Base-by-base conservation (phyloP, 2,329 filamentous ascomycete species). In the Botryotinia narcissicola region DNA sequence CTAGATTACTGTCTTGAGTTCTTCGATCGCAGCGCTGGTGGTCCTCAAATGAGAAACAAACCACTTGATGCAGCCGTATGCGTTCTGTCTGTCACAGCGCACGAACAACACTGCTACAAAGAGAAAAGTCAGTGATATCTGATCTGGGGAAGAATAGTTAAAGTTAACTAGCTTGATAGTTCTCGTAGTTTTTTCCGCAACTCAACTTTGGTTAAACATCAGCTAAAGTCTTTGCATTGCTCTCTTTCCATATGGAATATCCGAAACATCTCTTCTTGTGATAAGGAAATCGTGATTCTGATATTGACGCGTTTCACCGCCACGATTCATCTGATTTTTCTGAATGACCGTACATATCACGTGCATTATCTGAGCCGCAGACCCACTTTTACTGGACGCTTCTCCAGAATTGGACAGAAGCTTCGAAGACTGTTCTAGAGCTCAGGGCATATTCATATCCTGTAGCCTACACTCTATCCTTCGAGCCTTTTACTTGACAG, bases 341-440 rank as follows among this genome's bases (percentile, higher is more conserved):
- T 57, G 3, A 1, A 57, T 57, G 51, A 18, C 14, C 14, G 1
- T 32, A n/a, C n/a, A n/a, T n/a, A 40, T 40, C 64, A 68, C 64
- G 25, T 68, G 64, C 3, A 3, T 4, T 12, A 0, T 4, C 8
- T 20, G 12, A 40, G 12, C 6, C 8, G 5, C 0, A 4, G 46
- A 9, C 16, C 67, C 70, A 71, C 44, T 48, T 70, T 32, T 42
- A 44, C 48, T 14, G 54, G 44, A 32, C 54, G n/a, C 25, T 22
- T n/a, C 48, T 42, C 69, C 60, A 72, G 69, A 54, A 51, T 32
- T 48, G 42, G 61, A 60, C n/a, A 71, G 72, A 71, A 57, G 61
- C 51, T 69, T 69, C 66, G 66, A 69, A 57, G 48, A 69, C 66
- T 69, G 48, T 69, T 69, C 66, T 57, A 57, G 48, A 57, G 60